Evolutionary conservation across 345 rosid species (phyloP).

Genomic region (Camelina neglecta): DNA sequence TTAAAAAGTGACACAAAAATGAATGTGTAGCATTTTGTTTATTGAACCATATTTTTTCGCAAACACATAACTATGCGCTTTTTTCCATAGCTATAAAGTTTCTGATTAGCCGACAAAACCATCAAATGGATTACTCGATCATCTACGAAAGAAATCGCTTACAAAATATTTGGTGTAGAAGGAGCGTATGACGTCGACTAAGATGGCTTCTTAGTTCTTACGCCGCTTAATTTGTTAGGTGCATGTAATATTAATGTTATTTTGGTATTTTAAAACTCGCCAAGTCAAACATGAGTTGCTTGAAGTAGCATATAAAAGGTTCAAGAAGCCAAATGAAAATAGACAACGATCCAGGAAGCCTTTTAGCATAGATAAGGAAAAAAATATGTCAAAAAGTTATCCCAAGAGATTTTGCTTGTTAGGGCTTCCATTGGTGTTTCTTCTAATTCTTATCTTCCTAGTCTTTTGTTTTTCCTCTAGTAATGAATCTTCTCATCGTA

Average conservation of each 20-base stretch:
- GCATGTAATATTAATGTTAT: background rate
- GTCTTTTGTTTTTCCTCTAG: slow-evolving; percentile 10
- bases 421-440: slow-evolving; percentile 30
- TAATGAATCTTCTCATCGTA: slow-evolving; percentile 24
- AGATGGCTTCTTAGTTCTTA: no score
- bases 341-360: background rate
- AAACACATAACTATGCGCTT: background rate
- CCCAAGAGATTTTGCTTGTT: slow-evolving; percentile 17
- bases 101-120: background rate
- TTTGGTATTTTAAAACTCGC: background rate
- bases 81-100: background rate
- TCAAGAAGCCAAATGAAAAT: slow-evolving; percentile 13
- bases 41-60: background rate
- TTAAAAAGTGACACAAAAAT: no score
- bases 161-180: background rate
- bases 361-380: background rate
- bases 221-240: no score
- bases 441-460: slow-evolving; percentile 41
- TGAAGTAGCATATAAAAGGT: slow-evolving; percentile 22
- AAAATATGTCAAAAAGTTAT: background rate
- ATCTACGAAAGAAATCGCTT: background rate
- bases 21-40: no score
- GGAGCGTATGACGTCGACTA: background rate
- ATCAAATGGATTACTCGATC: background rate
- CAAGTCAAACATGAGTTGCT: slow-evolving; percentile 35